Conservation (phyloP, 805 yeast species). For the Wickerhamomyces tratensis region DNA sequence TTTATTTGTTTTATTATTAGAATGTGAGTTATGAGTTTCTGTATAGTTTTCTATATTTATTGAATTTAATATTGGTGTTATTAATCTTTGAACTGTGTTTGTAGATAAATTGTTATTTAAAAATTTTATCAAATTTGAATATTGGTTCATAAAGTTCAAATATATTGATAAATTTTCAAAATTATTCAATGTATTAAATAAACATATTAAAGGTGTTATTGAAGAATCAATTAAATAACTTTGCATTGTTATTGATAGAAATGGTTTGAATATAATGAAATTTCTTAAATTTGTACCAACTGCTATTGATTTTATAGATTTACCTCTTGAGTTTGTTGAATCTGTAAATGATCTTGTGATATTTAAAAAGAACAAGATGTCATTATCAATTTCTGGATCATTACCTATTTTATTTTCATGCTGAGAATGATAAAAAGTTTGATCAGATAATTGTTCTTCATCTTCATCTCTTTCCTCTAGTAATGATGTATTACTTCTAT, state of each 20-base stretch:
- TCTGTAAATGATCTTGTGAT: slow-evolving; percentile 42
- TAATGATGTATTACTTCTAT: too few species aligned
- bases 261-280: slow-evolving; percentile 50
- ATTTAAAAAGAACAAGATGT: slow-evolving; percentile 45
- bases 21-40: too few species aligned
- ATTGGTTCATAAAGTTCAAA: too few species aligned
- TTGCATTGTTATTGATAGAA: slow-evolving; percentile 41
- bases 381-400: slow-evolving; percentile 8
- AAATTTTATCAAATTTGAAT: too few species aligned
- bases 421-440: too few species aligned
- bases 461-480: neutral
- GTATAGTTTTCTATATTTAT: too few species aligned
- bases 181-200: slow-evolving; percentile 14
- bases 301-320: slow-evolving; percentile 48
- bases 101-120: too few species aligned
- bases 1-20: too few species aligned
- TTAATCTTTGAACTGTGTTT: too few species aligned
- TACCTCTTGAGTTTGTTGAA: slow-evolving; percentile 41
- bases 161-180: slow-evolving; percentile 5
- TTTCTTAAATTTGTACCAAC: slow-evolving; percentile 43
- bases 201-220: slow-evolving; percentile 8
- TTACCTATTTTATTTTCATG: too few species aligned
- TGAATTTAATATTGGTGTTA: too few species aligned
- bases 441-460: neutral
- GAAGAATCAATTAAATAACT: slow-evolving; percentile 15